phyloP scores from a whole-genome alignment of 371 early-diverging fungal genomes.

The Entomophthora muscae region DNA sequence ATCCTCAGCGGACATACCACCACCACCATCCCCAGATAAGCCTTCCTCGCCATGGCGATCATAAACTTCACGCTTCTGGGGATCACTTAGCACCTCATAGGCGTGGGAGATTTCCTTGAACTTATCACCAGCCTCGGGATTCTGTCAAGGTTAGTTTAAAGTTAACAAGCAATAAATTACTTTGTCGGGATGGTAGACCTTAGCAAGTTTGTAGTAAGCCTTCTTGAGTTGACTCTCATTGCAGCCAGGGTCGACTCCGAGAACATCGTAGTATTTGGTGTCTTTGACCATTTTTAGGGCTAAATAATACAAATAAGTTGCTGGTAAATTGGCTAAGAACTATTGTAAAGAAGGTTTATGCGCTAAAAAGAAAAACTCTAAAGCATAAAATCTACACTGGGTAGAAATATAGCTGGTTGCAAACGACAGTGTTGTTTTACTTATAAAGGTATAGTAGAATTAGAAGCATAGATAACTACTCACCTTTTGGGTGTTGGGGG shows the following conservation, averaged over 20 bases:
- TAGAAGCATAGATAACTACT: too few species aligned
- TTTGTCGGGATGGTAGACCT: constrained; percentile 92
- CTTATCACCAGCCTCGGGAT: constrained; percentile 52
- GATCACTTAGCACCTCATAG: constrained; percentile 84
- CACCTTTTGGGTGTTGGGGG: too few species aligned
- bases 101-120: constrained; percentile 90
- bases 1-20: constrained; percentile 56
- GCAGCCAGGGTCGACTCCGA: constrained; percentile 70
- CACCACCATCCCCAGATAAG: constrained; percentile 30
- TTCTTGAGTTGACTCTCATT: constrained; percentile 73
- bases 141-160: constrained; percentile 19
- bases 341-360: too few species aligned
- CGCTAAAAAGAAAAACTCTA: too few species aligned
- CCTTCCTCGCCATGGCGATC: constrained; percentile 83
- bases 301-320: too few species aligned
- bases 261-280: constrained; percentile 80
- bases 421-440: too few species aligned
- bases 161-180: constrained; percentile 25
- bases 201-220: constrained; percentile 80
- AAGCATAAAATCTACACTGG: too few species aligned
- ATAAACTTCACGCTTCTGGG: constrained; percentile 64
- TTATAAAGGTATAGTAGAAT: too few species aligned
- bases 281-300: constrained; percentile 52
- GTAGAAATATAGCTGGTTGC: too few species aligned
- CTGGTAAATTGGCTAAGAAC: too few species aligned